Evolutionary conservation across 305 asterid species (phyloP).

Genomic region (Fraxinus ornus): DNA sequence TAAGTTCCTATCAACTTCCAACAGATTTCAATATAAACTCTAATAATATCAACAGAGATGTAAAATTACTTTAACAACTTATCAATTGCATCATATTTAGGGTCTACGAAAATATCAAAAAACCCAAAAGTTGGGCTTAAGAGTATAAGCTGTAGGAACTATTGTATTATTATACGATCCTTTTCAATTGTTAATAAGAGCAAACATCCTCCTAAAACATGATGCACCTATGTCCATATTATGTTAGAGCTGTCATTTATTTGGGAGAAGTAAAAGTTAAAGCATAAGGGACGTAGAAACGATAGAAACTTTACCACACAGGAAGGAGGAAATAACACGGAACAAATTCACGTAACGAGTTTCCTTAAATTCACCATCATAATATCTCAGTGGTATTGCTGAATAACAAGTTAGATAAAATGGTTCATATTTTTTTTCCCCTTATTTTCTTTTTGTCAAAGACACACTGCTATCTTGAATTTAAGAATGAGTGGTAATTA

Average conservation of each 20-base stretch:
- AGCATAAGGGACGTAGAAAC: neutral
- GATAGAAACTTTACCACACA: neutral
- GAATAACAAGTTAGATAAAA: neutral
- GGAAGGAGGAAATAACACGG: neutral
- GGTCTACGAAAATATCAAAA: neutral
- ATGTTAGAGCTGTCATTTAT: neutral
- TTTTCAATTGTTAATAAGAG: neutral
- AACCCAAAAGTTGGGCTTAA: neutral
- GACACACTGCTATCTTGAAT: neutral
- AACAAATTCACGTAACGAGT: neutral
- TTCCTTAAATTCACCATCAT: conserved; percentile 3
- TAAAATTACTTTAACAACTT: neutral
- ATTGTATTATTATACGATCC: neutral
- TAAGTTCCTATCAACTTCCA: no score
- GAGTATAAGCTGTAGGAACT: neutral
- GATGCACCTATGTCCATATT: neutral
- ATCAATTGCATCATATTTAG: neutral
- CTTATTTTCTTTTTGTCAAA: neutral
- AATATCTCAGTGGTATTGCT: neutral
- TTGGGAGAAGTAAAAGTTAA: conserved; percentile 10
- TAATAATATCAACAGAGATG: neutral
- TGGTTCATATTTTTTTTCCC: neutral
- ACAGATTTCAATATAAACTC: neutral
- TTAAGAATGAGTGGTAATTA: neutral
- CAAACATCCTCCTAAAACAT: conserved; percentile 6